Evolutionary conservation across 2,329 filamentous ascomycete species (phyloP).

Genomic region (Clathrospora elynae): DNA sequence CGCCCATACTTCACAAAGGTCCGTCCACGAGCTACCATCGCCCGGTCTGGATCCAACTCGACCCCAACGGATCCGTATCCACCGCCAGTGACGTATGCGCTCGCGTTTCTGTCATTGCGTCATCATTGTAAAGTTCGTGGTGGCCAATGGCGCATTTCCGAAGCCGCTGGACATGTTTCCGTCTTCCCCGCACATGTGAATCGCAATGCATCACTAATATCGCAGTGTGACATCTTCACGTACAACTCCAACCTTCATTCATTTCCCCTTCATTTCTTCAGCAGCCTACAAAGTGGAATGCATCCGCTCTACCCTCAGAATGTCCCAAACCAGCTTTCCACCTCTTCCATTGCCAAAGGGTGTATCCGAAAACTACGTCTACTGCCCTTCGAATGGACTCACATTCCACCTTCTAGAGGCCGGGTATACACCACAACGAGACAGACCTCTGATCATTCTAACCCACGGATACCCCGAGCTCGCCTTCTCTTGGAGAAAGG

Average conservation of each 20-base stretch:
- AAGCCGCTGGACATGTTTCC: no score
- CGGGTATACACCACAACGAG: constrained; percentile 49
- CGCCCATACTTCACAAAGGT: constrained; percentile 1
- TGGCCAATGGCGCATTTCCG: no score
- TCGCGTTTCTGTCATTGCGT: no score
- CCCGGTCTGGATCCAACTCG: neutral
- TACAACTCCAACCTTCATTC: no score
- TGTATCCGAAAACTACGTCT: constrained; percentile 62
- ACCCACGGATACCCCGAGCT: constrained; percentile 72
- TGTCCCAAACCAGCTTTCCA: no score
- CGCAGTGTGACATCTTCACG: no score
- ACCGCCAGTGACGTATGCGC: constrained; percentile 3
- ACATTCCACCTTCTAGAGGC: constrained; percentile 66
- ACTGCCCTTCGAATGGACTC: constrained; percentile 61
- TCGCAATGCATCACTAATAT: no score
- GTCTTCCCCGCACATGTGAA: no score
- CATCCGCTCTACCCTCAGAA: no score
- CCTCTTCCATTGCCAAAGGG: constrained; percentile 61
- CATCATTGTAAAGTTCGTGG: no score
- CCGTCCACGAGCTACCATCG: constrained; percentile 3
- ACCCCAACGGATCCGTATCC: neutral
- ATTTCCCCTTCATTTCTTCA: no score
- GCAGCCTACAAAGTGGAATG: no score
- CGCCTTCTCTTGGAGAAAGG: constrained; percentile 70
- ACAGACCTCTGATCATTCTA: constrained; percentile 63